Percentiles rank a stretch among this genome's conserved stretches.
phyloP scores from a whole-genome alignment of 2,329 filamentous ascomycete species.

The Pseudohalonectria lignicola region DNA sequence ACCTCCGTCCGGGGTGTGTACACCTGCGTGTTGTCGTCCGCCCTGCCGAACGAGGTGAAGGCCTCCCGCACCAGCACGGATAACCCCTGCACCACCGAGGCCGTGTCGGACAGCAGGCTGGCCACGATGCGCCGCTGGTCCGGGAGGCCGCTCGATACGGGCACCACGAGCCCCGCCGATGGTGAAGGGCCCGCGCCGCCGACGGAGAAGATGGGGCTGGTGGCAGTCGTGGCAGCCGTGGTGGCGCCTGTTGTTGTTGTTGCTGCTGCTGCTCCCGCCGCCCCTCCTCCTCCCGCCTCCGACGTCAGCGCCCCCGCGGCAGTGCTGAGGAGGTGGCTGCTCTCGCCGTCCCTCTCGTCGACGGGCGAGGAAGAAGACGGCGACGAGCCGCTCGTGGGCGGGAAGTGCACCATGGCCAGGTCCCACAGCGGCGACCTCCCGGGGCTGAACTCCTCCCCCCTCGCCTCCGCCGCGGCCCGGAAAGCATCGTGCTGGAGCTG shows the following conservation, averaged over 20 bases:
- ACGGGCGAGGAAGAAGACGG: neutral
- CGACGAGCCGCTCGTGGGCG: conserved; percentile 20
- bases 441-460: conserved; percentile 38
- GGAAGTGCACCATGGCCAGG: conserved; percentile 47
- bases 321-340: neutral
- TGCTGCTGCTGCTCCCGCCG: too few relatives aligned
- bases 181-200: too few relatives aligned
- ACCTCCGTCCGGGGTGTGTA: conserved; percentile 53
- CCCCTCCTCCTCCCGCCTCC: neutral
- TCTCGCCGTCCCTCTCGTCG: neutral
- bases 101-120: conserved; percentile 51
- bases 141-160: neutral
- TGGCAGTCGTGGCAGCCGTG: neutral
- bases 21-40: conserved; percentile 53
- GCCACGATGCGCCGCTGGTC: conserved; percentile 27
- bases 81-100: conserved; percentile 53
- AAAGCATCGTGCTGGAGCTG: conserved; percentile 47
- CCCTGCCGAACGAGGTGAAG: conserved; percentile 69
- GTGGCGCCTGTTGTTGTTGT: too few relatives aligned
- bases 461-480: conserved; percentile 33
- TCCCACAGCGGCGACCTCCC: conserved; percentile 41
- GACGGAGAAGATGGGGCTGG: neutral
- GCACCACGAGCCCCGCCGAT: conserved; percentile 1
- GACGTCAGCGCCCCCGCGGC: neutral
- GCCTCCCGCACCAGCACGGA: conserved; percentile 55